A percentile compares a stretch with the other conserved stretches of the same genome.
These are phyloP conservation scores for Botrytis medusae DNA, from an alignment of 2,329 filamentous ascomycete genomes.

Conservation along the genomic window DNA sequence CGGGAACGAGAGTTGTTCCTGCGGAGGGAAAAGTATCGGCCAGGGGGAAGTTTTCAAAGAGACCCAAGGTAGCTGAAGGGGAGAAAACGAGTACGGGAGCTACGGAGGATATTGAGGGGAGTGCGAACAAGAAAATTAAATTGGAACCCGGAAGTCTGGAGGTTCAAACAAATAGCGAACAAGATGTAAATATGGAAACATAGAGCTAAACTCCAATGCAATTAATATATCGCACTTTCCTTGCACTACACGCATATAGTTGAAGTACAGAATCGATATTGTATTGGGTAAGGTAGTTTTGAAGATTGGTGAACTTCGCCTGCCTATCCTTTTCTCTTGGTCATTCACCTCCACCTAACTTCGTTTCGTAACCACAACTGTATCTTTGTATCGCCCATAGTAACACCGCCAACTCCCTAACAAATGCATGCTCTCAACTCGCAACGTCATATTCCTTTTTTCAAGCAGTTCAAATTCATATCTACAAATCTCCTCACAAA, in stretches of 20 bases:
- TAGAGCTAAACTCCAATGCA: constrained; percentile 4
- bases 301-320: not conserved
- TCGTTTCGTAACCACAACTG: not conserved
- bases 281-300: not conserved
- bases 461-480: not conserved
- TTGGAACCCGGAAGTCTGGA: constrained; percentile 8
- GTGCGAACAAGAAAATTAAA: constrained; percentile 22
- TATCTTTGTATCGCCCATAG: constrained; percentile 1
- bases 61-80: constrained; percentile 26
- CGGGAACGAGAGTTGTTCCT: constrained; percentile 77
- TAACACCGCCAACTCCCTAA: constrained; percentile 16
- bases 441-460: not conserved
- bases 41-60: constrained; percentile 63
- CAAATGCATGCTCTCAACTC: constrained; percentile 10
- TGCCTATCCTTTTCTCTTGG: not conserved
- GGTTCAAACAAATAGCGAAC: constrained; percentile 16
- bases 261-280: constrained; percentile 8
- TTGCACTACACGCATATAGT: not conserved
- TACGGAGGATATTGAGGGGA: not conserved
- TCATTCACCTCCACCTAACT: not conserved
- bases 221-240: not conserved
- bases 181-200: constrained; percentile 20
- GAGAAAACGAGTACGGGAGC: constrained; percentile 12
- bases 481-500: constrained; percentile 49
- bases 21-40: constrained; percentile 78